A percentile compares a stretch with the other conserved stretches of the same genome.
phyloP scores from a whole-genome alignment of 441 rosid genomes.

The Codiaeum variegatum region DNA sequence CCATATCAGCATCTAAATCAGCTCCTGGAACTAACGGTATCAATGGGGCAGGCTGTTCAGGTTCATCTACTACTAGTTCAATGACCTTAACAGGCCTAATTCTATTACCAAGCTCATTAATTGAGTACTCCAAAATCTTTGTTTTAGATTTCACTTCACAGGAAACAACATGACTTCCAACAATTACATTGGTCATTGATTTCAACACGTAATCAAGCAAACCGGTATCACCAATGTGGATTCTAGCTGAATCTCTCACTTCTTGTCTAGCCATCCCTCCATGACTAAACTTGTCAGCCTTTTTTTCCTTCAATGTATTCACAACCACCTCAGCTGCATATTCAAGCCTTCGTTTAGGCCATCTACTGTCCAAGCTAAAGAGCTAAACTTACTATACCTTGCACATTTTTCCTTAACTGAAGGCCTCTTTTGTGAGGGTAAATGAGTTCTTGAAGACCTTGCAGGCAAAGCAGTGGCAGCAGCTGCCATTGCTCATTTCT shows the following conservation, averaged over 20 bases:
- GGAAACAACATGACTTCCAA: conserved; percentile 49
- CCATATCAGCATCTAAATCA: conserved; percentile 54
- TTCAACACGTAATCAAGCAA: conserved; percentile 81
- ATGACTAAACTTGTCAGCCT: conserved; percentile 28
- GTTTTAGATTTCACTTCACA: conserved; percentile 59
- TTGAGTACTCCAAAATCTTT: conserved; percentile 67
- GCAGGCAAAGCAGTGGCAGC: conserved; percentile 21
- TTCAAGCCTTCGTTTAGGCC: conserved; percentile 78
- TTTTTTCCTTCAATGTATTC: conserved; percentile 51
- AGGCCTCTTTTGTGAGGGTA: conserved; percentile 32
- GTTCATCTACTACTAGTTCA: conserved; percentile 25
- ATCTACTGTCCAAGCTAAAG: conserved; percentile 62
- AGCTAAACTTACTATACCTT: conserved; percentile 38
- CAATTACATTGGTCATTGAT: conserved; percentile 70
- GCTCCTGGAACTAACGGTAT: conserved; percentile 32
- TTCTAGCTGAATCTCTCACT: conserved; percentile 81
- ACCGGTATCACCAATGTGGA: conserved; percentile 90
- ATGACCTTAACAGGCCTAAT: background rate
- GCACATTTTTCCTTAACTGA: conserved; percentile 31
- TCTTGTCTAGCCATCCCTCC: conserved; percentile 86
- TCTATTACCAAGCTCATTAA: conserved; percentile 42
- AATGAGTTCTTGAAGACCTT: conserved; percentile 24
- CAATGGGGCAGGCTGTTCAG: conserved; percentile 17
- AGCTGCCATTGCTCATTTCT: conserved; percentile 27
- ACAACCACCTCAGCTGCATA: conserved; percentile 76